A percentile compares a stretch with the other conserved stretches of the same genome.
Evolutionary conservation across 257 asterid genomes (phyloP).

Genomic region (Paraleonurus japonicus): DNA sequence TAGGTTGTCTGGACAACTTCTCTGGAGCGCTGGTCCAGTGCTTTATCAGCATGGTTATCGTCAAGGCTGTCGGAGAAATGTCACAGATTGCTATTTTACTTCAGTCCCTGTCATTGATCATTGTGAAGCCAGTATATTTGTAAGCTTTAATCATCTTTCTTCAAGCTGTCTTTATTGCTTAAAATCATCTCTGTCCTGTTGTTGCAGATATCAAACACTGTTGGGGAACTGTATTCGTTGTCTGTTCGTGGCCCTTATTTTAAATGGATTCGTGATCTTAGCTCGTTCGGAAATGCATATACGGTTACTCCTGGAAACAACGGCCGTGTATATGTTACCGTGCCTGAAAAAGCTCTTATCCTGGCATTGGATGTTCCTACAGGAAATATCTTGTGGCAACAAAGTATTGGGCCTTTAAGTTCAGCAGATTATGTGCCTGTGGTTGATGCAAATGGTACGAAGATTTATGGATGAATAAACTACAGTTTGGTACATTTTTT

Average conservation of each 20-base stretch:
- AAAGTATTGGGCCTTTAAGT: slow-evolving; percentile 66
- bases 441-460: slow-evolving; percentile 75
- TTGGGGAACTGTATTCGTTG: slow-evolving; percentile 82
- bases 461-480: neutral
- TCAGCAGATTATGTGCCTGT: slow-evolving; percentile 67
- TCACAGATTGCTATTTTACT: slow-evolving; percentile 64
- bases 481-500: neutral
- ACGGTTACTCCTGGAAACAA: slow-evolving; percentile 71
- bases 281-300: slow-evolving; percentile 54
- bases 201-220: slow-evolving; percentile 66
- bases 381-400: slow-evolving; percentile 74
- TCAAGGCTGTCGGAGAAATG: slow-evolving; percentile 74
- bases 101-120: slow-evolving; percentile 83
- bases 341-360: slow-evolving; percentile 43
- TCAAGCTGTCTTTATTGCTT: neutral
- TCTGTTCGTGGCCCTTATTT: slow-evolving; percentile 74
- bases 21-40: slow-evolving; percentile 89
- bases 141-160: slow-evolving; percentile 29
- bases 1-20: slow-evolving; percentile 55
- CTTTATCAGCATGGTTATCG: slow-evolving; percentile 79
- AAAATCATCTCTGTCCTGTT: neutral
- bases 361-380: slow-evolving; percentile 71
- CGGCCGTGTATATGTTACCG: slow-evolving; percentile 61
- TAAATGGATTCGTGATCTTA: slow-evolving; percentile 83
- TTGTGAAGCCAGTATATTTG: slow-evolving; percentile 88